phyloP scores from a whole-genome alignment of 2,329 filamentous ascomycete species.

The Cladosporium colombiae region DNA sequence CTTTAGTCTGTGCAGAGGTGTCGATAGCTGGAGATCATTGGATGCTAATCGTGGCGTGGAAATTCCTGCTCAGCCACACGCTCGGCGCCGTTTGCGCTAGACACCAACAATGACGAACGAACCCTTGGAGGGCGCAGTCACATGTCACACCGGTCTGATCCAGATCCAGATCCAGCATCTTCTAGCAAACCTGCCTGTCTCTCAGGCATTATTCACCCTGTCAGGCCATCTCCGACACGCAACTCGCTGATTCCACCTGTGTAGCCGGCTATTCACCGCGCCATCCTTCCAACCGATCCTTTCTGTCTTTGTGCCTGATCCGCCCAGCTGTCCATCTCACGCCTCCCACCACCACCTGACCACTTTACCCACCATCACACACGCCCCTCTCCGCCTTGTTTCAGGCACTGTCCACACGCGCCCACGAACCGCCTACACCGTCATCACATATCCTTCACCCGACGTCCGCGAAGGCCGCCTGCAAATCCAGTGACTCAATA shows the following conservation, averaged over 20 bases:
- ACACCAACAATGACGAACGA: slow-evolving; percentile 3
- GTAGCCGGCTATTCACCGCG: neutral
- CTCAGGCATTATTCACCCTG: neutral
- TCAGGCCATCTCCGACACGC: slow-evolving; percentile 18
- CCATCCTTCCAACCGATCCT: neutral
- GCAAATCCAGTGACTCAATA: slow-evolving; percentile 17
- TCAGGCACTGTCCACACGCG: slow-evolving; percentile 17
- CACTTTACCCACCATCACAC: slow-evolving; percentile 11
- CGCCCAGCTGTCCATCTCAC: neutral
- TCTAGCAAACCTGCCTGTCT: neutral
- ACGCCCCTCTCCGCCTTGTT: slow-evolving; percentile 6
- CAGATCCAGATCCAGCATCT: neutral
- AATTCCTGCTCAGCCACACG: slow-evolving; percentile 4
- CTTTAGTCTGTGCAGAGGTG: neutral
- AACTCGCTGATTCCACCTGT: neutral
- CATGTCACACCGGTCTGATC: neutral
- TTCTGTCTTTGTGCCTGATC: slow-evolving; percentile 4
- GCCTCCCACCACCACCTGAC: slow-evolving; percentile 16
- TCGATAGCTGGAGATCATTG: neutral
- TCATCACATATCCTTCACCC: slow-evolving; percentile 18
- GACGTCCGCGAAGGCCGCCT: slow-evolving; percentile 10
- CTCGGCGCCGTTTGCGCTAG: slow-evolving; percentile 1
- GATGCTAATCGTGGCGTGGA: neutral
- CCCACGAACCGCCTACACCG: slow-evolving; percentile 1
- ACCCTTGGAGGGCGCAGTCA: slow-evolving; percentile 2